phyloP scores from a whole-genome alignment of 495 filamentous ascomycete species.

The Trichoderma reesei region DNA sequence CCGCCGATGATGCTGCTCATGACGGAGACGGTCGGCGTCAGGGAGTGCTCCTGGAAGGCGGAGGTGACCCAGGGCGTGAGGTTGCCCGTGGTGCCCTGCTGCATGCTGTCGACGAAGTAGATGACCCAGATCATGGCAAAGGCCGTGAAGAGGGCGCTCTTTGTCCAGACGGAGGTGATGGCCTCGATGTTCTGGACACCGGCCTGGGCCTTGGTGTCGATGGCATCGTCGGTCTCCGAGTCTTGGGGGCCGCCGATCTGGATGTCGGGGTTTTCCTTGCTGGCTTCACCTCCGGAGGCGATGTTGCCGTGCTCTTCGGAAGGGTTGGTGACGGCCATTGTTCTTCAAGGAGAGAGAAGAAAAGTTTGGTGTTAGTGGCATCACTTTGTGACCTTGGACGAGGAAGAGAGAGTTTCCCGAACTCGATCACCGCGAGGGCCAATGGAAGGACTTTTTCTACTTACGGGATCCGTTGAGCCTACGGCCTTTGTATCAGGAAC shows the following conservation, averaged over 20 bases:
- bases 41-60: conserved; percentile 36
- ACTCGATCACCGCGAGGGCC: neutral
- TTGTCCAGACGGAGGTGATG: conserved; percentile 38
- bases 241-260: neutral
- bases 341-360: neutral
- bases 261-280: neutral
- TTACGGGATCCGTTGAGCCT: neutral
- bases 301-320: conserved; percentile 5
- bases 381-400: no score
- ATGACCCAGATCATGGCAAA: conserved; percentile 40
- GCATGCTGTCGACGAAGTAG: conserved; percentile 41
- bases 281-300: neutral
- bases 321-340: neutral
- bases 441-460: neutral
- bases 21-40: conserved; percentile 38
- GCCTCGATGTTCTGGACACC: conserved; percentile 43
- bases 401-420: no score
- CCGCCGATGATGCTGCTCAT: conserved; percentile 51
- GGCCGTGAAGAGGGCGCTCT: conserved; percentile 28
- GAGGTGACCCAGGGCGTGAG: conserved; percentile 40
- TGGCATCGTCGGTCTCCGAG: conserved; percentile 1
- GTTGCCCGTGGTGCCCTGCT: conserved; percentile 30
- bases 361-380: neutral
- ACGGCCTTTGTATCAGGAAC: neutral
- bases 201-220: conserved; percentile 33